Evolutionary conservation across 306 rosid genomes (phyloP).

Genomic region (Psophocarpus tetragonolobus): DNA sequence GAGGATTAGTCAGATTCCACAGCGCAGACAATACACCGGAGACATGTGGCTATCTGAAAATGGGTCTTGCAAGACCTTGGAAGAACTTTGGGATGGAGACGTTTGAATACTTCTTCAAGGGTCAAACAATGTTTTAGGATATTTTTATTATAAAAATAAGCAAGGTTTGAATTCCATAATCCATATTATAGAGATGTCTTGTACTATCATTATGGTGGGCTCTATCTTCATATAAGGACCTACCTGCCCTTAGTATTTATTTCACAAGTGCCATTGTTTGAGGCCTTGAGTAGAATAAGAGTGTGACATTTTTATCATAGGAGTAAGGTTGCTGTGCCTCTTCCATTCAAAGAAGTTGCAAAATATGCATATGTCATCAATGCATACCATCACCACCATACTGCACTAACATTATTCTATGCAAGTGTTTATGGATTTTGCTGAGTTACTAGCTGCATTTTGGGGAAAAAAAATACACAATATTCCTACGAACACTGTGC

Average conservation of each 20-base stretch:
- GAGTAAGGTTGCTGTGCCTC: background rate
- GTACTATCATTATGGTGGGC: constrained; percentile 2
- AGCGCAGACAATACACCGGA: constrained; percentile 39
- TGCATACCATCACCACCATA: background rate
- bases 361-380: background rate
- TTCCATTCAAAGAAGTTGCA: background rate
- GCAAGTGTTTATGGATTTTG: background rate
- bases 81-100: constrained; percentile 58
- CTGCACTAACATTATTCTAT: background rate
- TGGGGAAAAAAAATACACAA: background rate
- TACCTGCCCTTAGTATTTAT: background rate
- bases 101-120: constrained; percentile 20
- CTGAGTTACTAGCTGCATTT: background rate
- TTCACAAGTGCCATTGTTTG: background rate
- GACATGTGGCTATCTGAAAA: constrained; percentile 43
- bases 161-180: constrained; percentile 9
- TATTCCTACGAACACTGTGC: background rate
- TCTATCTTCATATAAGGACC: background rate
- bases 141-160: constrained; percentile 15
- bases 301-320: constrained; percentile 2
- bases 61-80: constrained; percentile 49
- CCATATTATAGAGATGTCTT: background rate
- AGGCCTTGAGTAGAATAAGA: constrained; percentile 1
- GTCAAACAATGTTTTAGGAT: background rate
- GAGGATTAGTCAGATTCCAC: constrained; percentile 57